These are phyloP conservation scores for Cutaneotrichosporon cutaneum DNA, from an alignment of 1,284 basidiomycete genomes.

Conservation along the genomic window DNA sequence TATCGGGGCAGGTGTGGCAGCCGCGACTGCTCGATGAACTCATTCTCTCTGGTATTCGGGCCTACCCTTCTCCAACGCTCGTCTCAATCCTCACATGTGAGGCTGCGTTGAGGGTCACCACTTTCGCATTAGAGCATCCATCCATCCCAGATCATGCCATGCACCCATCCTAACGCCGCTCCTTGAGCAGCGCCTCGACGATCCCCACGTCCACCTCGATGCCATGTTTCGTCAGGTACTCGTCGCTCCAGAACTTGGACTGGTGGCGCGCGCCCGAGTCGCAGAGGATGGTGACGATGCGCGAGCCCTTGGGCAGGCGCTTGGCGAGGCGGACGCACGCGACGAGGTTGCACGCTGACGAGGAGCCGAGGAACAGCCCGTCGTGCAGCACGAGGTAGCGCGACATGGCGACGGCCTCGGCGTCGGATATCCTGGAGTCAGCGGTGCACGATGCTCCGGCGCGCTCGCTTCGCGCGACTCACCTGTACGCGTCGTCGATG, in stretches of 20 bases:
- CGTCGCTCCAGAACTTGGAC: conserved; percentile 79
- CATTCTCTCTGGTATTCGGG: no score
- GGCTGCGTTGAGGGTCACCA: no score
- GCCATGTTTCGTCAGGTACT: conserved; percentile 64
- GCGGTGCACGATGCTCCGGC: no score
- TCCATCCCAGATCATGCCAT: no score
- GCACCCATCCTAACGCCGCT: not conserved
- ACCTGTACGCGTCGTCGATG: conserved; percentile 83
- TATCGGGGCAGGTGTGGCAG: no score
- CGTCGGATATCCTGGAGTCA: conserved; percentile 83
- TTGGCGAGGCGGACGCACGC: conserved; percentile 77
- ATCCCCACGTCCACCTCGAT: conserved; percentile 58
- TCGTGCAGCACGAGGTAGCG: conserved; percentile 83
- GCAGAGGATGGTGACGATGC: conserved; percentile 84
- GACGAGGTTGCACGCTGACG: conserved; percentile 92
- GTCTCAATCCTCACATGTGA: no score
- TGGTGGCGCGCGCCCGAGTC: conserved; percentile 83
- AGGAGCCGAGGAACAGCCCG: conserved; percentile 92
- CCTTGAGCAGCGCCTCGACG: conserved; percentile 27
- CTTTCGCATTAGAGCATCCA: no score
- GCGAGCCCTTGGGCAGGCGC: conserved; percentile 62
- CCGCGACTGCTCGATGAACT: no score
- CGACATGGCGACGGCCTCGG: conserved; percentile 88
- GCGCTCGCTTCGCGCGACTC: no score
- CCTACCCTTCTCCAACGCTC: no score